Evolutionary conservation across 345 rosid species (phyloP).

Genomic region (Corymbia maculata): DNA sequence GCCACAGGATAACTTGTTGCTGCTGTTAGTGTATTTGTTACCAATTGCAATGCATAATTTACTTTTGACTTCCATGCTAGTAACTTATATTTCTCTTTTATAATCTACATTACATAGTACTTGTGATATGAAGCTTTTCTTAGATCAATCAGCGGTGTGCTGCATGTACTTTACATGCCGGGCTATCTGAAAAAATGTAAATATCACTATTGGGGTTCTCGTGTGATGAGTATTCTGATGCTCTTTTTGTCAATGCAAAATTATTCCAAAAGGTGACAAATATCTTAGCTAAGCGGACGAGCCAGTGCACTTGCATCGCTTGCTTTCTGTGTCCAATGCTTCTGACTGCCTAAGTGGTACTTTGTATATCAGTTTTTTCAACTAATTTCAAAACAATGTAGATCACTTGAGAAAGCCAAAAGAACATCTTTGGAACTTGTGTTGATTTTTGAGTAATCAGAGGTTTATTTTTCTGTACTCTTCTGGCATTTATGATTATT

Average conservation of each 20-base stretch:
- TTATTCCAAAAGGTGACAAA: background rate
- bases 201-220: background rate
- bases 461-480: too few species aligned
- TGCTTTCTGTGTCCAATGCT: background rate
- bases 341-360: background rate
- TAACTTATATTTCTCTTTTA: background rate
- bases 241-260: background rate
- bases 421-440: background rate
- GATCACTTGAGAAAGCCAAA: background rate
- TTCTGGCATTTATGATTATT: too few species aligned
- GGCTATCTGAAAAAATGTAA: background rate
- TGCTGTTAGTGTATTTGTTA: background rate
- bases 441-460: background rate
- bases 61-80: background rate
- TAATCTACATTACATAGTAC: background rate
- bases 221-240: background rate
- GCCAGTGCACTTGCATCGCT: background rate
- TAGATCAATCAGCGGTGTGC: background rate
- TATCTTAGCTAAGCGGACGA: background rate
- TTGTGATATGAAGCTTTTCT: background rate
- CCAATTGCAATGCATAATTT: background rate
- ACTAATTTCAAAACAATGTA: too few species aligned
- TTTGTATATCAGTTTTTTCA: background rate
- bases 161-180: background rate
- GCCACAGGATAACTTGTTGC: background rate